These are phyloP conservation scores for Ochromonas danica DNA, from an alignment of 108 stramenopile genomes.

Conservation along the genomic window DNA sequence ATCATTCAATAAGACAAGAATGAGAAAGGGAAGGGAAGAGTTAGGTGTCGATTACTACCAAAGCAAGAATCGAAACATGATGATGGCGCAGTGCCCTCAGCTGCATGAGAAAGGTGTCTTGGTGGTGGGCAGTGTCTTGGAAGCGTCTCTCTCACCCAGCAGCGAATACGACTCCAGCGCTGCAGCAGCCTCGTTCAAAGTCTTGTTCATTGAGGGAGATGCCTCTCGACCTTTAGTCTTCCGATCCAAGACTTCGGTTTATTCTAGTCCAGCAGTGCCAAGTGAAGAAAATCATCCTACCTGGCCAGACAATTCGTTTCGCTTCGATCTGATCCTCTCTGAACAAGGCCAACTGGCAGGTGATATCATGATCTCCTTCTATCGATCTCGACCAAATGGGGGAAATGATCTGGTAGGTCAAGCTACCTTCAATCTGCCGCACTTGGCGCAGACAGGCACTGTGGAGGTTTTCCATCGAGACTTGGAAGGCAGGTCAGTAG, in stretches of 20 bases:
- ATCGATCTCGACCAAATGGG: not conserved
- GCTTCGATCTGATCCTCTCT: not conserved
- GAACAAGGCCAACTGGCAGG: not conserved
- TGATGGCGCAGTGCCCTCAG: no score
- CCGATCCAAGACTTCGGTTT: not conserved
- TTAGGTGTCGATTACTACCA: no score
- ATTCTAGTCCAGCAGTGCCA: not conserved
- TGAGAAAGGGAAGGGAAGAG: no score
- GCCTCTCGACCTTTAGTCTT: not conserved
- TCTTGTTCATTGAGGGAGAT: not conserved
- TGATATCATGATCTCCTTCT: not conserved
- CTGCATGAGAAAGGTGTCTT: no score
- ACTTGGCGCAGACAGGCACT: not conserved
- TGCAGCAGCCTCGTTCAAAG: not conserved
- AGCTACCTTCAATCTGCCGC: not conserved
- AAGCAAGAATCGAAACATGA: no score
- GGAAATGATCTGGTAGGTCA: not conserved
- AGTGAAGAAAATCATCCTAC: not conserved
- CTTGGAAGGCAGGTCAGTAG: not conserved
- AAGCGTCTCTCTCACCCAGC: no score
- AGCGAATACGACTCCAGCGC: no score
- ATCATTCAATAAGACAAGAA: no score
- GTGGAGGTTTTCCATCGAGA: not conserved
- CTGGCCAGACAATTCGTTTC: not conserved
- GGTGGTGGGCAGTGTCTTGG: no score